Base-by-base conservation (phyloP, 768 basidiomycete genomes). In the Glaciozyma martinii region DNA sequence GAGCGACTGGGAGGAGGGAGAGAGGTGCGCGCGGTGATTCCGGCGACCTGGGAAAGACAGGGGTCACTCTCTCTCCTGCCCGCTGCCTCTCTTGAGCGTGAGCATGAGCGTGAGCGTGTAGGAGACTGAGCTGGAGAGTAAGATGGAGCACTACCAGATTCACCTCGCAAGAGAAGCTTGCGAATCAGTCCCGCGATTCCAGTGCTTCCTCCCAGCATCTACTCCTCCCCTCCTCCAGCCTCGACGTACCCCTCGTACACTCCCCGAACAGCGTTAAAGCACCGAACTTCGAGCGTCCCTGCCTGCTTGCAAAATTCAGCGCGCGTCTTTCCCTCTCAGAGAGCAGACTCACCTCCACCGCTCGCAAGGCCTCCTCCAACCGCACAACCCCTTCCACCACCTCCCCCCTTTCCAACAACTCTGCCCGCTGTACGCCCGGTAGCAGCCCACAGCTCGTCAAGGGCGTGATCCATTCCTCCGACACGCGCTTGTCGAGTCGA, bases 231-330 rank as follows among this genome's bases (percentile, higher is more conserved):
- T 46, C 66, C n/a, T 1, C 50, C 18, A 27, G 29, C 16, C 19
- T 47, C 27, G 5, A 68, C 9, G 52, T 37, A 68, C 4, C 57
- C 63, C 3, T 8, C 12, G 30, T 65, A 65, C 8, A 60, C 49
- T n/a, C 67, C 67, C 40, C 67, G 32, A 5, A 68, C 67, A 19
- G 57, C 67, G 21, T 68, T 68, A 49, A 68, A 68, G 58, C 67
- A 68, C 12, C 65, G 56, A 21, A 68, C 49, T 23, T 59, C 46
- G 23, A 59, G 37, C n/a, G 23, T 29, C 1, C 53, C 47, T 3
- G 37, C 47, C 63, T 68, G 53, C 32, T 4, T 16, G 18, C 12
- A 27, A 3, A 21, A n/a, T n/a, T 18, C 2, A n/a, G 18, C 19
- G n/a, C 1, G 10, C 27, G 7, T 10, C 13, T 1, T 49, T 21